Evolutionary conservation across 441 rosid genomes (phyloP), one percentile per base, ranked within the genome.

Genomic region (Biscutella laevigata): DNA sequence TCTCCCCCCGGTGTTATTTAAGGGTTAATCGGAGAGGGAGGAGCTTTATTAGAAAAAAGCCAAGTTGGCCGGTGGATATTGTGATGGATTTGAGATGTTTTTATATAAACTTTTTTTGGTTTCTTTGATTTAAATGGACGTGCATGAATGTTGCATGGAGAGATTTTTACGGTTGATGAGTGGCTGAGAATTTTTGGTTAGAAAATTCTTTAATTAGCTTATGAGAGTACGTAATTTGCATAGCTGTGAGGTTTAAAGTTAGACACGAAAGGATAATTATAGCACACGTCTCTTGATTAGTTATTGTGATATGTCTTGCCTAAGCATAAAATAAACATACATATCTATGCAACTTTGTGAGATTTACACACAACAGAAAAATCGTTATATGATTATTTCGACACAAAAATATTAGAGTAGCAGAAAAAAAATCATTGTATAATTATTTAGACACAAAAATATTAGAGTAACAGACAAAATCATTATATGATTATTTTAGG

Each of bases 11-110:
- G 25, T 43, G 24, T 53, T 55, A 55, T 61, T 67, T 13, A 2
- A 32, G 33, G 53, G 67, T 54, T 36, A 51, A 35, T 54, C 59
- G 59, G 67, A 67, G 68, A 61, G 67, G 67, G 68, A 61, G 72
- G 64, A 52, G 48, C 43, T 68, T 61, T 68, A 55, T 68, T 56
- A 61, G 50, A 41, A 45, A 49, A 48, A 61, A 67, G 71, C 71
- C 71, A 56, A 66, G 53, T 46, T 46, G 52, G 63, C 67, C 62
- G 54, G 67, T 50, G 12, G 34, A 10, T 44, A 46, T 48, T 34
- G 34, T 40, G 46, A 34, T 41, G 36, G 7, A 22, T 40, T n/a
- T 6, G 1, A 4, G 11, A 42, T 19, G 57, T 7, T 67, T 49
- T 15, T 67, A 67, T 67, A 55, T 7, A 22, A 14, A 13, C 26